A percentile compares a stretch with the other conserved stretches of the same genome.
These are phyloP conservation scores for Blastobotrys peoriensis DNA, from an alignment of 805 yeast genomes.

Conservation along the genomic window DNA sequence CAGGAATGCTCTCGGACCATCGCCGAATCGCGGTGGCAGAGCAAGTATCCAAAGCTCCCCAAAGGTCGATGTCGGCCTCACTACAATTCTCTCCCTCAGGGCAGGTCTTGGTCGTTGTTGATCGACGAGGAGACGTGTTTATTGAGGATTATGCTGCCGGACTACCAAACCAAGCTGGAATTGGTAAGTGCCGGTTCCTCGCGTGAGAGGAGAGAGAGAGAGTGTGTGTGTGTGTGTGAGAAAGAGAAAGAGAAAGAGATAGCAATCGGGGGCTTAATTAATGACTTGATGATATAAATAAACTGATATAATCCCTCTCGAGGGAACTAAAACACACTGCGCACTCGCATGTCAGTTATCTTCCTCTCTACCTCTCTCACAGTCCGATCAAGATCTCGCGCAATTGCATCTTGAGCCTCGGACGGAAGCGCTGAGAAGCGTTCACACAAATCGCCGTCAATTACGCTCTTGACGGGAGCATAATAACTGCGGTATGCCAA, in stretches of 20 bases:
- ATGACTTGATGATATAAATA: no score
- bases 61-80: constrained; percentile 73
- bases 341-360: constrained; percentile 27
- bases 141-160: constrained; percentile 89
- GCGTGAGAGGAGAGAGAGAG: constrained; percentile 5
- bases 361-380: constrained; percentile 28
- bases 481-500: constrained; percentile 68
- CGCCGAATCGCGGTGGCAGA: constrained; percentile 63
- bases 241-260: no score
- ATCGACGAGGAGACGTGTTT: constrained; percentile 72
- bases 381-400: constrained; percentile 28
- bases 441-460: constrained; percentile 89
- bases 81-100: constrained; percentile 75
- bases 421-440: constrained; percentile 32
- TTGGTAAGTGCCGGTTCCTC: constrained; percentile 28
- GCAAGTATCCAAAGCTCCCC: constrained; percentile 69
- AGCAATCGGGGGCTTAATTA: no score
- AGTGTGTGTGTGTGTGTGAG: no score
- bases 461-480: constrained; percentile 65
- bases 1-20: constrained; percentile 48
- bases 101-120: constrained; percentile 66
- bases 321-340: constrained; percentile 21
- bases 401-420: constrained; percentile 24
- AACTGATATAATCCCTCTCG: no score
- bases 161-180: constrained; percentile 46